These are phyloP conservation scores for Neurospora terricola DNA, from an alignment of 495 filamentous ascomycete species.

Conservation along the genomic window DNA sequence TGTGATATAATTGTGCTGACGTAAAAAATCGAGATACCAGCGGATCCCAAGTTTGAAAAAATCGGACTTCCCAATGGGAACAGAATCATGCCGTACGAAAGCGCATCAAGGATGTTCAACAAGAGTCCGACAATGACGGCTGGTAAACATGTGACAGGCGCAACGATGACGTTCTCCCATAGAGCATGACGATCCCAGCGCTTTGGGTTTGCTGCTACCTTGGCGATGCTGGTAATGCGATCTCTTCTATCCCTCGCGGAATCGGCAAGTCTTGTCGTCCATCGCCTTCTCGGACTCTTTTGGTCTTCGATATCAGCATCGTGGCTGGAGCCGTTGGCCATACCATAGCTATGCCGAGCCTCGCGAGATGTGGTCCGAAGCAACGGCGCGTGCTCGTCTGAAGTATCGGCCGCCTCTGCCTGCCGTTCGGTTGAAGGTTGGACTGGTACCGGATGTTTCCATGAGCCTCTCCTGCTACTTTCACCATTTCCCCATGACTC, in stretches of 20 bases:
- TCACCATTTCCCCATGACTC: neutral
- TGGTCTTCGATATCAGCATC: slow-evolving; percentile 33
- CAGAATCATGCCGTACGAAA: slow-evolving; percentile 95
- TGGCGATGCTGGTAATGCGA: slow-evolving; percentile 6
- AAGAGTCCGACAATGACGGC: slow-evolving; percentile 81
- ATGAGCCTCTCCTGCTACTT: slow-evolving; percentile 1
- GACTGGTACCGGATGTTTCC: neutral
- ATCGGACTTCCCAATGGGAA: slow-evolving; percentile 82
- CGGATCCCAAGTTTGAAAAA: slow-evolving; percentile 73
- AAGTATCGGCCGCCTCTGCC: slow-evolving; percentile 10
- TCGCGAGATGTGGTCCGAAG: slow-evolving; percentile 19
- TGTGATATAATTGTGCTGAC: slow-evolving; percentile 94
- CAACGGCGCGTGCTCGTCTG: slow-evolving; percentile 28
- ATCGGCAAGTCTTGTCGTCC: slow-evolving; percentile 7
- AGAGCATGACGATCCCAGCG: slow-evolving; percentile 58
- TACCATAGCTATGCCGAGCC: slow-evolving; percentile 14
- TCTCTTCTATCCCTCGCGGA: slow-evolving; percentile 1
- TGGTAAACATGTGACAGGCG: slow-evolving; percentile 62
- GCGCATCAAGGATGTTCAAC: slow-evolving; percentile 84
- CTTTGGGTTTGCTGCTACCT: slow-evolving; percentile 45
- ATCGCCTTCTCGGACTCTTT: slow-evolving; percentile 7
- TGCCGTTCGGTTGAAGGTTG: neutral
- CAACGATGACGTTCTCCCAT: slow-evolving; percentile 52
- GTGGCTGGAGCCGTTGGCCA: slow-evolving; percentile 7
- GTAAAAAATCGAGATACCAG: slow-evolving; percentile 97